Evolutionary conservation across 176 grass and related monocot genomes (phyloP), one percentile per base, ranked within the genome.

Genomic region (Areca catechu): DNA sequence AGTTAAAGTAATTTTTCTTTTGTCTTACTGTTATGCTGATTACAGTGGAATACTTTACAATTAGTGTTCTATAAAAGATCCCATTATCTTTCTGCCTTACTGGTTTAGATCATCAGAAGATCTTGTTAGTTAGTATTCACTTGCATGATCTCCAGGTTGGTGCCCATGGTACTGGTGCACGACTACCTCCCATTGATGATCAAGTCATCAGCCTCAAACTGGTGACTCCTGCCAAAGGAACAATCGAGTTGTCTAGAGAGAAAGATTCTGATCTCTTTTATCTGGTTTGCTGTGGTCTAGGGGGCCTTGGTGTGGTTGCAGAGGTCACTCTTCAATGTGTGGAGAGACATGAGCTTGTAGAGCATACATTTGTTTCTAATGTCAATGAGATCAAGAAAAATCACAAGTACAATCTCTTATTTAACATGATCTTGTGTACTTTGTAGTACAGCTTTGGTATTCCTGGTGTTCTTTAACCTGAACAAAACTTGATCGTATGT

Each of bases 181-280:
- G 57, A 72, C 82, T 97, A 61, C 92, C 92, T 34, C 86, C 86
- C 37, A 84, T 91, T 56, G 92, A 97, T 18, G 92, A 97, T 62
- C 92, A 97, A 66, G 80, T 97, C 61, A 76, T 97, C 56, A 85
- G 83, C 83, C 88, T 97, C 86, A 97, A 95, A 79, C 47, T 97
- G 54, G 86, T 97, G 68, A 97, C 86, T 22, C 92, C 92, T 63
- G 64, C 81, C 49, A 97, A 85, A 73, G 92, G 93, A 61, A 85
- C 78, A 73, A 76, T 88, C 70, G 82, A 83, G 77, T 68, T 89
- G 55, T 95, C 82, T 0, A 95, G 57, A 70, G 85, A 95, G 69
- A 89, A 95, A 61, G 73, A 89, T 71, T 82, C 85, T 61, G 85
- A 95, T n/a, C 81, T 89, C 16, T 95, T 95, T 83, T 89, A 78